A percentile compares a stretch with the other conserved stretches of the same genome.
Evolutionary conservation across 345 rosid genomes (phyloP).

Genomic region (Syzygium aromaticum): DNA sequence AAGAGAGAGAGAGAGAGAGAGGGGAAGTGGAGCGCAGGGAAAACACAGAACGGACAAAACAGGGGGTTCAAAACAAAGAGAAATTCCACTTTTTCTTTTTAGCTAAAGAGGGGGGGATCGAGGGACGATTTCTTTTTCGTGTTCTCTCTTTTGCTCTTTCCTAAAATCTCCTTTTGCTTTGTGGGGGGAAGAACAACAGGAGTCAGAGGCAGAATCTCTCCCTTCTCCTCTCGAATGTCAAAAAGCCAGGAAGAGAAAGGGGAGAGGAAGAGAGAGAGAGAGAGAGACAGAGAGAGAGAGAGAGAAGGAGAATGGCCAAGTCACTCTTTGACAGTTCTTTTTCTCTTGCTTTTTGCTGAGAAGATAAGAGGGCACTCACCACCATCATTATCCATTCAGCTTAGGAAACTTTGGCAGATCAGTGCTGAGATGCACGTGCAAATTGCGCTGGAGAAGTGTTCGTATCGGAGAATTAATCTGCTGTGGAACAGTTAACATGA

Average conservation of each 20-base stretch:
- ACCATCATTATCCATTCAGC: neutral
- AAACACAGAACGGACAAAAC: constrained; percentile 30
- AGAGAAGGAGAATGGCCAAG: neutral
- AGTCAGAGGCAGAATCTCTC: constrained; percentile 25
- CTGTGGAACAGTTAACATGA: too few relatives aligned
- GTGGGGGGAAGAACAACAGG: neutral
- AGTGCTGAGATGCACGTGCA: neutral
- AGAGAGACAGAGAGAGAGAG: too few relatives aligned
- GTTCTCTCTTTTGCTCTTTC: neutral
- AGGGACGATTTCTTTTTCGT: neutral
- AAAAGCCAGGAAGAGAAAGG: neutral
- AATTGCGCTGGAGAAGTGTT: too few relatives aligned
- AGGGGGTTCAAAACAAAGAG: neutral
- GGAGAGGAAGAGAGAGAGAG: neutral
- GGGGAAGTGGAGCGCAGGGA: constrained; percentile 23
- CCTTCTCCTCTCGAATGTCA: constrained; percentile 1
- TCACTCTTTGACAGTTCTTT: constrained; percentile 2
- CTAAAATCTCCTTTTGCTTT: neutral
- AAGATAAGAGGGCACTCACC: neutral
- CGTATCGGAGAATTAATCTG: too few relatives aligned
- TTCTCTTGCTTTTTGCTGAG: neutral
- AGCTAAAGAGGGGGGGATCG: neutral
- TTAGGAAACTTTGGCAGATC: neutral
- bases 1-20: neutral
- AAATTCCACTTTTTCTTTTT: neutral